Evolutionary conservation across 1,284 basidiomycete species (phyloP).

Genomic region (Rugosomyces carneus): DNA sequence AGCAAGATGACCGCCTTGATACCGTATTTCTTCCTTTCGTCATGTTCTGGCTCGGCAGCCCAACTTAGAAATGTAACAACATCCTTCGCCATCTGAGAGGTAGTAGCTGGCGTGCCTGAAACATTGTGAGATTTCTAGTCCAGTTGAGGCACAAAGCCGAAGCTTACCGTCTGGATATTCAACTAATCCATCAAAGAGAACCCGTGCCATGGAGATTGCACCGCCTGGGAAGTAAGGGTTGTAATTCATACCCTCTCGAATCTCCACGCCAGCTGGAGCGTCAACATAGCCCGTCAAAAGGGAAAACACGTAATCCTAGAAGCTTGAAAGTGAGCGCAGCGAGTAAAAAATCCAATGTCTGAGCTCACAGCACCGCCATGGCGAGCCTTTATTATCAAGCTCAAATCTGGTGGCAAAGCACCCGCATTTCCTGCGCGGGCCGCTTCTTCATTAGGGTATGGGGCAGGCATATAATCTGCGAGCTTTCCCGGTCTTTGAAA

Average conservation of each 20-base stretch:
- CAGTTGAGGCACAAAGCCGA: neutral
- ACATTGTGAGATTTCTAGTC: neutral
- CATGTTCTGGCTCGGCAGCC: conserved; percentile 97
- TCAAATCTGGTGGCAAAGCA: conserved; percentile 95
- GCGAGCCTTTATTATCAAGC: conserved; percentile 96
- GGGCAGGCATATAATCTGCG: conserved; percentile 92
- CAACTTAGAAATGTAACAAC: conserved; percentile 93
- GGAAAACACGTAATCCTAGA: conserved; percentile 94
- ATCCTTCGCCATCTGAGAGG: conserved; percentile 99
- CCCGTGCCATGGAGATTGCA: conserved; percentile 97
- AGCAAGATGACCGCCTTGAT: conserved; percentile 91
- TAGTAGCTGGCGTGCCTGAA: conserved; percentile 89
- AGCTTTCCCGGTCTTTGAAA: conserved; percentile 97
- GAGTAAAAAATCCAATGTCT: neutral
- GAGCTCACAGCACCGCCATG: conserved; percentile 85
- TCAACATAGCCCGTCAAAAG: conserved; percentile 97
- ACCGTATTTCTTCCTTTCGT: conserved; percentile 95
- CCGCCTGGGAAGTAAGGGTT: conserved; percentile 98
- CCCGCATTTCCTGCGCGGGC: conserved; percentile 92
- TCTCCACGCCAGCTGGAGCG: conserved; percentile 92
- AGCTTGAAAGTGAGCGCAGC: neutral
- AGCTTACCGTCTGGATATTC: conserved; percentile 85
- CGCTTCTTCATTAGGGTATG: conserved; percentile 98
- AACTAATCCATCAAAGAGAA: conserved; percentile 92
- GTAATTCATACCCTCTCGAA: conserved; percentile 98